These are phyloP conservation scores for Vaccinium macrocarpon DNA, from an alignment of 148 eudicot genomes.

Conservation along the genomic window DNA sequence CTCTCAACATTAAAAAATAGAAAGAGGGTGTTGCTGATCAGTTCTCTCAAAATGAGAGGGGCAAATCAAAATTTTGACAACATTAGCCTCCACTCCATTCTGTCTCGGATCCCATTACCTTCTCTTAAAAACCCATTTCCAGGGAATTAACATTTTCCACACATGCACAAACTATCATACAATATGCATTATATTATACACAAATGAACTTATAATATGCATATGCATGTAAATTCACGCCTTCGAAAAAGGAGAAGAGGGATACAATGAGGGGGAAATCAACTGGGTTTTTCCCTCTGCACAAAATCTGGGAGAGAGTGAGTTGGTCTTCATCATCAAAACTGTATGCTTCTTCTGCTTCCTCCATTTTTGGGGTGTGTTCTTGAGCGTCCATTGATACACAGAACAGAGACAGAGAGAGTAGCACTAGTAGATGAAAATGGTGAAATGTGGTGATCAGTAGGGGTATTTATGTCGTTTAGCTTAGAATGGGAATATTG, in stretches of 20 bases:
- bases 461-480: no score
- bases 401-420: background rate
- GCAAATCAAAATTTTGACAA: background rate
- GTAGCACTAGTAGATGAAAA: no score
- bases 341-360: background rate
- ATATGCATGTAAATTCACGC: background rate
- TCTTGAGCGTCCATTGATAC: background rate
- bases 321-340: background rate
- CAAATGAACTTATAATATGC: background rate
- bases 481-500: no score
- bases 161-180: background rate
- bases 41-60: background rate
- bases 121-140: background rate
- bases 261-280: background rate
- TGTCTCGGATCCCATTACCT: background rate
- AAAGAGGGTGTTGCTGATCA: background rate
- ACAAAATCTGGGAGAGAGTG: background rate
- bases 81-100: background rate
- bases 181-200: no score
- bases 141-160: background rate
- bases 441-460: no score
- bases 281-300: background rate
- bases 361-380: background rate
- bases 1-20: background rate
- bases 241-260: background rate